These are phyloP conservation scores for Cercospora sp. DNA, from an alignment of 2,329 filamentous ascomycete genomes.

Conservation along the genomic window DNA sequence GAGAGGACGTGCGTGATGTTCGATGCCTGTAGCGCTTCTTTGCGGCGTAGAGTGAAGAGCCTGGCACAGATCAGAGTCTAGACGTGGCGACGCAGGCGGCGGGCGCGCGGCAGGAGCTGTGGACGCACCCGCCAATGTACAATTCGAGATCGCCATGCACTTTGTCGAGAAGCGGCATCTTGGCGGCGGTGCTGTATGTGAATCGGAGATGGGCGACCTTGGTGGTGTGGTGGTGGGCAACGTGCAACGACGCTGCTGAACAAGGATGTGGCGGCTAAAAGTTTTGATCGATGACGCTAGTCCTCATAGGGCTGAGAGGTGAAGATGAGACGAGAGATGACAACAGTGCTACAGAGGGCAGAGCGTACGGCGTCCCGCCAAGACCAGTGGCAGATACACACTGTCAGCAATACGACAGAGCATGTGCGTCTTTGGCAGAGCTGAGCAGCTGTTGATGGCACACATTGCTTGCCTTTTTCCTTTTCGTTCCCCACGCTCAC, in stretches of 20 bases:
- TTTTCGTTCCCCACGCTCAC: not conserved
- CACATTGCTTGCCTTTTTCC: not conserved
- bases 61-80: slow-evolving; percentile 50
- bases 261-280: slow-evolving; percentile 2
- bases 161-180: slow-evolving; percentile 63
- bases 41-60: slow-evolving; percentile 74
- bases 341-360: not conserved
- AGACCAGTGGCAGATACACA: not conserved
- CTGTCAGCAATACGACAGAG: not conserved
- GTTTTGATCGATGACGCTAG: not conserved
- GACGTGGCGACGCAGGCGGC: slow-evolving; percentile 19
- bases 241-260: not conserved
- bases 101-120: slow-evolving; percentile 15
- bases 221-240: not conserved
- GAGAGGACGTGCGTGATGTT: slow-evolving; percentile 91
- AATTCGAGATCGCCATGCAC: slow-evolving; percentile 69
- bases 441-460: not conserved
- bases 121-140: slow-evolving; percentile 74
- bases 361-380: not conserved
- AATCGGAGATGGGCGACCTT: slow-evolving; percentile 6
- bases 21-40: slow-evolving; percentile 66
- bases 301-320: not conserved
- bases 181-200: slow-evolving; percentile 3
- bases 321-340: not conserved
- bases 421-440: not conserved